Evolutionary conservation across 768 basidiomycete species (phyloP), one percentile per base, ranked within the genome.

Genomic region (Leccinellum rugosiceps): DNA sequence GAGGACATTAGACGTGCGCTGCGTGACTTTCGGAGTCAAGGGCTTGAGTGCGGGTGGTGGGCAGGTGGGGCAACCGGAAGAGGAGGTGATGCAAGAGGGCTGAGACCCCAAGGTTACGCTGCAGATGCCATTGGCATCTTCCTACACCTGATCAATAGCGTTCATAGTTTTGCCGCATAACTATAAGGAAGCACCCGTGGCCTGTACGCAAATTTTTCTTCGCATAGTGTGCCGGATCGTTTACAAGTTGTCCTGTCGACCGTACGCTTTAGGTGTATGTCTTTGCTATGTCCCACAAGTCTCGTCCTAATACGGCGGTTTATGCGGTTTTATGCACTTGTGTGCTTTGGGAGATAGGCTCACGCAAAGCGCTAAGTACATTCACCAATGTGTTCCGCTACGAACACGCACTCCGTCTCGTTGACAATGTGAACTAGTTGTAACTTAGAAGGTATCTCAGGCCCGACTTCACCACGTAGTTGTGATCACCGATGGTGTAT

Each of bases 1-100:
- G 63, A 78, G 83, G 67, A 89, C 87, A 21, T 73, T 96, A 65
- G 86, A 81, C 53, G 85, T 90, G 21, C 86, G 78, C 62, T 81
- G 80, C 53, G 72, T 90, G 32, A 74, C 77, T 56, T 87, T 89
- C 65, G 77, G 75, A 1, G 76, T 85, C 32, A 63, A 66, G 19
- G 75, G 76, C 17, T 65, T 78, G 68, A 65, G 54, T 53, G 44
- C 56, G 23, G 61, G 62, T 34, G 65, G 64, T 23, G 50, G 57
- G 52, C 59, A 63, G n/a, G 43, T 35, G 35, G 51, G 48, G 19
- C 21, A 6, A 23, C 38, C 38, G 19, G 43, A 54, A 47, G 58
- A 64, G 32, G 59, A 62, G 31, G 53, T 38, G 23, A 73, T 72
- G 68, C 59, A 68, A 45, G 63, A 68, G 52, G 63, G 56, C 11